phyloP scores from a whole-genome alignment of 371 early-diverging fungal genomes.

The Syncephalastrum racemosum region DNA sequence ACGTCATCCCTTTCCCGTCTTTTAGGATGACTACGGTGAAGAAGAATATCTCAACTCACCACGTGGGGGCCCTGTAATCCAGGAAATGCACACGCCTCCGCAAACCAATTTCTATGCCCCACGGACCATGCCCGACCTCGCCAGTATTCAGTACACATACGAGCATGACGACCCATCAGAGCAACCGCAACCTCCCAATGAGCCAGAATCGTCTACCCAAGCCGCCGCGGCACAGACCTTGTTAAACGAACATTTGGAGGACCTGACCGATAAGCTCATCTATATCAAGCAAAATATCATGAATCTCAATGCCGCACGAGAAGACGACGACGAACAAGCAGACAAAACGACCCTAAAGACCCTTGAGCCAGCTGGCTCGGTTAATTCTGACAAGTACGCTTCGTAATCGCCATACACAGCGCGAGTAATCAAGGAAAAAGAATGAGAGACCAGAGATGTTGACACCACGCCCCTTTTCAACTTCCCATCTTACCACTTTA shows the following conservation, averaged over 20 bases:
- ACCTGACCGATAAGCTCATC: conserved; percentile 35
- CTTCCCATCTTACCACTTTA: conserved; percentile 1
- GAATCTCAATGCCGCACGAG: conserved; percentile 16
- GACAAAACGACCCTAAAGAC: conserved; percentile 23
- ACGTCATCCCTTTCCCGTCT: too few relatives aligned
- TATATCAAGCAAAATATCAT: conserved; percentile 40
- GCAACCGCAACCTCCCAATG: background rate
- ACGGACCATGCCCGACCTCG: conserved; percentile 23
- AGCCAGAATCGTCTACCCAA: conserved; percentile 7
- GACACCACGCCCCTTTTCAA: background rate
- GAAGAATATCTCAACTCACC: conserved; percentile 22
- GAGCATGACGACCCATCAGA: conserved; percentile 5
- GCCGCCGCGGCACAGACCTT: conserved; percentile 26
- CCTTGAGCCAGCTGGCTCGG: conserved; percentile 4
- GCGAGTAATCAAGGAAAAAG: background rate
- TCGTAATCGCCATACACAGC: background rate
- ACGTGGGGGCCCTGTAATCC: conserved; percentile 22
- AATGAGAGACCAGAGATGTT: background rate
- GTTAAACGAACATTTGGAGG: conserved; percentile 30
- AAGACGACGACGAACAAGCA: conserved; percentile 9
- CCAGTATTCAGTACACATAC: background rate
- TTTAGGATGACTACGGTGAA: conserved; percentile 31
- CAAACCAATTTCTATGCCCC: conserved; percentile 28
- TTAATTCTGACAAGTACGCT: background rate
- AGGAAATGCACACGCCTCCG: conserved; percentile 34